Base-by-base conservation (phyloP, 2,329 filamentous ascomycete species). In the Colletotrichum orbiculare region DNA sequence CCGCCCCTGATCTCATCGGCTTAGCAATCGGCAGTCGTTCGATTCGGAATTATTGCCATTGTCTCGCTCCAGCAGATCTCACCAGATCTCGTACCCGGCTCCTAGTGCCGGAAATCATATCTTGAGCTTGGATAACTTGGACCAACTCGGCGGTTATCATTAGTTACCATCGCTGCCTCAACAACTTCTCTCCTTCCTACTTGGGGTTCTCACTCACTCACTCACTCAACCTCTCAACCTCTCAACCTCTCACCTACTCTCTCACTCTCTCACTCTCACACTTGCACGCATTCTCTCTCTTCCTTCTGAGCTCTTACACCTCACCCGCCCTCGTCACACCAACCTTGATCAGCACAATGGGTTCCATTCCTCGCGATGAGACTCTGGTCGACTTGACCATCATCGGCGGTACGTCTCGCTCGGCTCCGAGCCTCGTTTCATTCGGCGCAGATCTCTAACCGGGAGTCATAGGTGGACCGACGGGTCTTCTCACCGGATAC, bases 401-500 rank as follows among this genome's bases (percentile, higher is more conserved):
- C n/a, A 69, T 79, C 54, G 78, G 78, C 54, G 77, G 77, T 77
- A 68, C 52, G 72, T 53, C 13, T 12, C 6, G 17, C 13, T 15
- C 38, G 41, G n/a, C 61, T 13, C 54, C 54, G 10, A 56, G 57
- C 55, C 6, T 6, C 25, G 50, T 55, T 43, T 13, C 15, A 0
- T 54, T 48, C 43, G 47, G 60, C 49, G 66, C 55, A 64, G 47
- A 53, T 10, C 38, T 63, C 12, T 39, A 46, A 53, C 41, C 4
- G 38, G n/a, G 45, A 25, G 8, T 6, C 8, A 45, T 54, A 76
- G 81, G 79, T 56, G 81, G 81, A 11, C 81, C 81, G 46, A 83
- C 81, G 15, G 82, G 82, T 13, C 74, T 83, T 1, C 76, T 82
- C 13, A 78, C 79, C 10, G 81, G 78, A 0, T 72, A 83, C 39